Conservation (phyloP, 805 yeast genomes). For the Suhomyces sp. region DNA sequence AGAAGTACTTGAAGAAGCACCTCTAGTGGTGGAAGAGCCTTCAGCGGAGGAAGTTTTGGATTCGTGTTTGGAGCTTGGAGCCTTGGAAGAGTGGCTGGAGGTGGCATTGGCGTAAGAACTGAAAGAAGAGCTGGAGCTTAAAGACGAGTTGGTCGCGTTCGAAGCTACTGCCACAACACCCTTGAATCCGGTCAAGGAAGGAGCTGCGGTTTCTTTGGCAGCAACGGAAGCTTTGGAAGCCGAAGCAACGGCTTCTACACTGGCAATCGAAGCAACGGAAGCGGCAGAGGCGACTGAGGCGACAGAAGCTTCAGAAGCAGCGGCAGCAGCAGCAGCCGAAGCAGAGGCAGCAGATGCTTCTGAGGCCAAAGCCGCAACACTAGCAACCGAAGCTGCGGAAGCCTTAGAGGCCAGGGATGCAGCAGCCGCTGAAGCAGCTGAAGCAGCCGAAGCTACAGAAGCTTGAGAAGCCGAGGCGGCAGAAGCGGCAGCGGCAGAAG, state of each 20-base stretch:
- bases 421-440: constrained; percentile 29
- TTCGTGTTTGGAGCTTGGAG: constrained; percentile 12
- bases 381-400: neutral
- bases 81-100: constrained; percentile 3
- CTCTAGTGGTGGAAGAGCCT: constrained; percentile 23
- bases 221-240: constrained; percentile 6
- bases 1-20: constrained; percentile 32
- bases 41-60: constrained; percentile 14
- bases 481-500: neutral
- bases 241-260: constrained; percentile 19
- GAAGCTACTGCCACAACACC: constrained; percentile 44
- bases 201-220: constrained; percentile 8
- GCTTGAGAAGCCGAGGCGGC: constrained; percentile 17
- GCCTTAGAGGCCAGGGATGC: constrained; percentile 16
- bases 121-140: constrained; percentile 19
- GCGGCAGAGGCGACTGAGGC: constrained; percentile 18
- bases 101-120: constrained; percentile 11
- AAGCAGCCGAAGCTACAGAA: constrained; percentile 14
- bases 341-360: constrained; percentile 2
- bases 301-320: constrained; percentile 17
- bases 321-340: constrained; percentile 13
- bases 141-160: constrained; percentile 25
- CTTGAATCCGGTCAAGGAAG: constrained; percentile 21
- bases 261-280: constrained; percentile 17
- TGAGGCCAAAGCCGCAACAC: neutral